Conservation (phyloP, 2,329 filamentous ascomycete genomes). For the Aspergillus sp. region DNA sequence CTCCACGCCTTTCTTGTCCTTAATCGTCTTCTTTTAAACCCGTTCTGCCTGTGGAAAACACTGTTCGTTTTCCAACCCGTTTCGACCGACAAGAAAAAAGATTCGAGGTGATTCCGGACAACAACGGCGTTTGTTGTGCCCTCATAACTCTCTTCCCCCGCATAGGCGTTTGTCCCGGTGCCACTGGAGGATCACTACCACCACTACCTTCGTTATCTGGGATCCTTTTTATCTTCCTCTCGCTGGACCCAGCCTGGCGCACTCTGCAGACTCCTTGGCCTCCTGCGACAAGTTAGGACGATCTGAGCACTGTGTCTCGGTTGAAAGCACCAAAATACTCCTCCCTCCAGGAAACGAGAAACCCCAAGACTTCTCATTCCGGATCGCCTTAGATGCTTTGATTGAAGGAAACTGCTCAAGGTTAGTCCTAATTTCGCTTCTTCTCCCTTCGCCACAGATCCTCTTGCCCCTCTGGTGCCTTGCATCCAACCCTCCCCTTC, state of each 20-base stretch:
- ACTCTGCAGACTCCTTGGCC: not conserved
- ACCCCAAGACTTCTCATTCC: not conserved
- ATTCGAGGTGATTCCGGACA: conserved; percentile 2
- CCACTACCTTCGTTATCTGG: not conserved
- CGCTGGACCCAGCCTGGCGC: too few species aligned
- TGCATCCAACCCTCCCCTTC: conserved; percentile 24
- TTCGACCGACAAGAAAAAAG: conserved; percentile 2
- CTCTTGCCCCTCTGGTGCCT: conserved; percentile 23
- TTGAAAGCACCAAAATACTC: conserved; percentile 10
- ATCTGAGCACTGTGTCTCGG: conserved; percentile 20
- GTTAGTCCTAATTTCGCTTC: conserved; percentile 21
- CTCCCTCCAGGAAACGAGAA: not conserved
- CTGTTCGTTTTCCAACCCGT: not conserved
- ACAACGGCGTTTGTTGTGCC: not conserved
- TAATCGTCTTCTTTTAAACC: not conserved
- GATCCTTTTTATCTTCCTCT: not conserved
- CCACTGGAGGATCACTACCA: not conserved
- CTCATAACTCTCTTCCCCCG: not conserved
- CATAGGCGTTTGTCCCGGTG: not conserved
- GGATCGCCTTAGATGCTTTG: not conserved
- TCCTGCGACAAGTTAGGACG: not conserved
- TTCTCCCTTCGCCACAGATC: conserved; percentile 14
- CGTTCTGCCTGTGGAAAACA: not conserved
- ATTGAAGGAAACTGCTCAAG: conserved; percentile 9
- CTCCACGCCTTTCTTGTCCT: not conserved